phyloP scores from a whole-genome alignment of 2,329 filamentous ascomycete genomes.

The Epichloe typhina region DNA sequence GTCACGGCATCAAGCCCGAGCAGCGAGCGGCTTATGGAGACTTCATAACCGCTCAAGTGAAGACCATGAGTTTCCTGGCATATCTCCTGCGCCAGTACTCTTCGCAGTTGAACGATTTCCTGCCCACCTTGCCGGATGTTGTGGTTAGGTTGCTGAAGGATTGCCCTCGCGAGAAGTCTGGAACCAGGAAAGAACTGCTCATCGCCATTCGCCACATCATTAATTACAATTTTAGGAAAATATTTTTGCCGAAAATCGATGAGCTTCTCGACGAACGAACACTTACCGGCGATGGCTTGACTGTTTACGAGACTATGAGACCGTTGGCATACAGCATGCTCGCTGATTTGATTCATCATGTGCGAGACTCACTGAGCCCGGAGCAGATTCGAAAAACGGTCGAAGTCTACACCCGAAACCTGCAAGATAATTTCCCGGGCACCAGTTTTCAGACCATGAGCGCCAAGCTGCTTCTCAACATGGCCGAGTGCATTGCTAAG shows the following conservation, averaged over 20 bases:
- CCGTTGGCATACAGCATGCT: slow-evolving; percentile 97
- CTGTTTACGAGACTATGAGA: slow-evolving; percentile 91
- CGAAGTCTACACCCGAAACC: slow-evolving; percentile 90
- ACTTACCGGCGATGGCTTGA: slow-evolving; percentile 87
- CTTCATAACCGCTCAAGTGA: slow-evolving; percentile 94
- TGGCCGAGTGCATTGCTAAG: slow-evolving; percentile 96
- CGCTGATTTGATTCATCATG: slow-evolving; percentile 93
- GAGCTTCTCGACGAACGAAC: slow-evolving; percentile 89
- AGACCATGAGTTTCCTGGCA: slow-evolving; percentile 97
- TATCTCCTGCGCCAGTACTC: slow-evolving; percentile 84
- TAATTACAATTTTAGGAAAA: slow-evolving; percentile 95
- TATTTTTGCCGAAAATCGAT: slow-evolving; percentile 89
- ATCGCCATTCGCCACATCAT: slow-evolving; percentile 97
- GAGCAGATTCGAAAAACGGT: slow-evolving; percentile 93
- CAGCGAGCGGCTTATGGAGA: slow-evolving; percentile 92
- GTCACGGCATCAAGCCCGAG: slow-evolving; percentile 62
- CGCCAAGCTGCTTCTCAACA: slow-evolving; percentile 88
- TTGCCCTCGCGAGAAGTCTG: slow-evolving; percentile 87
- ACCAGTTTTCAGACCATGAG: slow-evolving; percentile 99
- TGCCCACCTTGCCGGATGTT: slow-evolving; percentile 73
- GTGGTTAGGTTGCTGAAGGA: slow-evolving; percentile 86
- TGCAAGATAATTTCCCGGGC: slow-evolving; percentile 90
- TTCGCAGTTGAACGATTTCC: slow-evolving; percentile 74
- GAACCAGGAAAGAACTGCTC: slow-evolving; percentile 83
- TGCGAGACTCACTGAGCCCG: slow-evolving; percentile 74